A percentile compares a stretch with the other conserved stretches of the same genome.
Conservation (phyloP, 2,329 filamentous ascomycete genomes). For the Colletotrichum theobromicola region DNA sequence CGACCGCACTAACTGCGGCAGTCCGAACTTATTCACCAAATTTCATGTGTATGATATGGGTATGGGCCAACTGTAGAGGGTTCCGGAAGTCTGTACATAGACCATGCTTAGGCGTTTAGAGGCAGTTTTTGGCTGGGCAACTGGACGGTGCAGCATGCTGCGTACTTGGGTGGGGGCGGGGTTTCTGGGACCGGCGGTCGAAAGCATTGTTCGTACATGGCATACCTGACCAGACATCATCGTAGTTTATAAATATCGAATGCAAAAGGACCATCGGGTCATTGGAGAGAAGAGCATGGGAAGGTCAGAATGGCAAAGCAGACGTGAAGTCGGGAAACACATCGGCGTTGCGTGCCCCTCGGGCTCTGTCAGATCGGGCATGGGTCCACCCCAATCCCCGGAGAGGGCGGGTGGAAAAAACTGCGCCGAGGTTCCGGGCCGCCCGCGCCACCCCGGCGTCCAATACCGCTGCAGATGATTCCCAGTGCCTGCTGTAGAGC, state of each 20-base stretch:
- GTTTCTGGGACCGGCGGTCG: background rate
- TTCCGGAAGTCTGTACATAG: slow-evolving; percentile 17
- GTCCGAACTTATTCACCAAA: background rate
- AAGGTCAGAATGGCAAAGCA: background rate
- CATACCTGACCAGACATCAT: slow-evolving; percentile 14
- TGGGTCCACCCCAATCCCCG: slow-evolving; percentile 7
- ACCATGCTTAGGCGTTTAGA: slow-evolving; percentile 16
- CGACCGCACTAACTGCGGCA: slow-evolving; percentile 9
- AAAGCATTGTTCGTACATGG: slow-evolving; percentile 8
- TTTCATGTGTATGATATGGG: slow-evolving; percentile 11
- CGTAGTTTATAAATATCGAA: slow-evolving; percentile 6
- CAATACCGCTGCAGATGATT: slow-evolving; percentile 16
- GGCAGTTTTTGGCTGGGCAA: slow-evolving; percentile 7
- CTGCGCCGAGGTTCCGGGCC: slow-evolving; percentile 9
- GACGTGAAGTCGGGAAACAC: background rate
- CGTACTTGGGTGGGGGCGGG: background rate
- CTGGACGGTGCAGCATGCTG: slow-evolving; percentile 10
- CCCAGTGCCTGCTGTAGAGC: background rate
- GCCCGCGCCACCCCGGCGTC: background rate
- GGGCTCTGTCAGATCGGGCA: slow-evolving; percentile 11
- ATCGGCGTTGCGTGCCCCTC: background rate
- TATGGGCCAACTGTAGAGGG: slow-evolving; percentile 15
- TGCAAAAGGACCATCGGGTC: background rate
- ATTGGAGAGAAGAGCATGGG: background rate
- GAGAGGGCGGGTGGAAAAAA: slow-evolving; percentile 17